Evolutionary conservation across 805 yeast genomes (phyloP).

Genomic region (Osmozyma mogii): DNA sequence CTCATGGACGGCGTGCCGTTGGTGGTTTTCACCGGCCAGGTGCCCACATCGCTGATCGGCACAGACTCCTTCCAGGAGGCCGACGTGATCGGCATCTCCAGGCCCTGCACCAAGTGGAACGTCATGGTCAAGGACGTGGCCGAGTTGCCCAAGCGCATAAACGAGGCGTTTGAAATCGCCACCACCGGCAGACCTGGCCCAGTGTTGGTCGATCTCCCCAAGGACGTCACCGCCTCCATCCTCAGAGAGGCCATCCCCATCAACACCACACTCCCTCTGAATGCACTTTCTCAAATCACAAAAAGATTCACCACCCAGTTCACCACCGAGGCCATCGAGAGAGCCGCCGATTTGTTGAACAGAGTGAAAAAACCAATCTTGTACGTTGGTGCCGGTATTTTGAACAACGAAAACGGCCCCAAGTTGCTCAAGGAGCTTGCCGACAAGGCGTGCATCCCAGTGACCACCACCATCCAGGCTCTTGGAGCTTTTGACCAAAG

Average conservation of each 20-base stretch:
- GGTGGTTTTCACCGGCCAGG: conserved; percentile 97
- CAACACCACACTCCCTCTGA: conserved; percentile 66
- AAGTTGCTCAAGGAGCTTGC: conserved; percentile 70
- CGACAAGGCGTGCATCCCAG: conserved; percentile 89
- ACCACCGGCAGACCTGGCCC: conserved; percentile 97
- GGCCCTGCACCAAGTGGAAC: conserved; percentile 98
- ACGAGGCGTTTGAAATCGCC: conserved; percentile 97
- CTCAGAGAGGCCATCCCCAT: conserved; percentile 81
- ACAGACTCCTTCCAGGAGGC: conserved; percentile 99
- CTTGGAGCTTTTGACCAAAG: conserved; percentile 91
- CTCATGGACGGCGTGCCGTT: conserved; percentile 95
- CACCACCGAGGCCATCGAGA: conserved; percentile 62
- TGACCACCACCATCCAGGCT: conserved; percentile 91
- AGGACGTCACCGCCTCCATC: conserved; percentile 93
- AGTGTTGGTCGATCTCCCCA: conserved; percentile 93
- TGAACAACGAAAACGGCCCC: conserved; percentile 78
- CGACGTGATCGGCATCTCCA: conserved; percentile 91
- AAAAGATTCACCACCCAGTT: conserved; percentile 63
- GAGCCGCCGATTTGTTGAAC: conserved; percentile 74
- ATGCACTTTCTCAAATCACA: conserved; percentile 63
- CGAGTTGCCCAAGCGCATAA: conserved; percentile 90
- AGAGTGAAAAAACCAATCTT: conserved; percentile 80
- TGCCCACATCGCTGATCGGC: conserved; percentile 90
- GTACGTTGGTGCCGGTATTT: conserved; percentile 88
- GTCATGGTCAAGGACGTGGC: conserved; percentile 95